Evolutionary conservation across 2,329 filamentous ascomycete genomes (phyloP), one percentile per base, ranked within the genome.

Genomic region (Lasiodiplodia theobromae): DNA sequence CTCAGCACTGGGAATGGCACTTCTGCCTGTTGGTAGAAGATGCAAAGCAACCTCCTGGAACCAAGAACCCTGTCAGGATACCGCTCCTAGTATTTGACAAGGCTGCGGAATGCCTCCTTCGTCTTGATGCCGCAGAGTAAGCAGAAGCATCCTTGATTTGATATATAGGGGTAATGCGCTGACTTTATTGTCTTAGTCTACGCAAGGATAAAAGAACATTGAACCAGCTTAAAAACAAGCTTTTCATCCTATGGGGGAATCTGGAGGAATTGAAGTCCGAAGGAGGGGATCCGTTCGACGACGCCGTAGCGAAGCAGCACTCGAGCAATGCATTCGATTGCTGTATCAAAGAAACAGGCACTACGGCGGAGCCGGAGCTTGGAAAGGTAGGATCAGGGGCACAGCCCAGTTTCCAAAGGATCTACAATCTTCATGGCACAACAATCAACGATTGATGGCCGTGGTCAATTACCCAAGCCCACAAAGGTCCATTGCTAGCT

Each of bases 231-330:
- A 86, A 88, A 63, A 88, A 96, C 72, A 89, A 87, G 72, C 83
- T 97, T 67, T 95, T 91, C 76, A 82, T 88, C 44, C 83, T 97
- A 1, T 98, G 95, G 94, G 95, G 95, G 1, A 88, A 97, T 70
- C 83, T 97, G 1, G 89, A 94, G 75, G 93, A 97, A 76, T 78
- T 82, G 58, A 93, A 92, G 75, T 21, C 49, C 65, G 71, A 6
- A 63, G 72, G 23, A 69, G 68, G 18, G 70, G 74, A 47, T 69
- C 77, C 40, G 74, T 68, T 77, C 7, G 72, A 74, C 1, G 68
- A 71, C 12, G 74, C 72, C 14, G 75, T 76, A 25, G 70, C 72
- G 16, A 71, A 67, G 31, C 37, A 62, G 34, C 70, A 79, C 2
- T 75, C 79, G 12, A 84, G 83, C 68, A 74, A 73, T 44, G 76